phyloP scores from a whole-genome alignment of 2,329 filamentous ascomycete species.

The Dissoconium aciculare region DNA sequence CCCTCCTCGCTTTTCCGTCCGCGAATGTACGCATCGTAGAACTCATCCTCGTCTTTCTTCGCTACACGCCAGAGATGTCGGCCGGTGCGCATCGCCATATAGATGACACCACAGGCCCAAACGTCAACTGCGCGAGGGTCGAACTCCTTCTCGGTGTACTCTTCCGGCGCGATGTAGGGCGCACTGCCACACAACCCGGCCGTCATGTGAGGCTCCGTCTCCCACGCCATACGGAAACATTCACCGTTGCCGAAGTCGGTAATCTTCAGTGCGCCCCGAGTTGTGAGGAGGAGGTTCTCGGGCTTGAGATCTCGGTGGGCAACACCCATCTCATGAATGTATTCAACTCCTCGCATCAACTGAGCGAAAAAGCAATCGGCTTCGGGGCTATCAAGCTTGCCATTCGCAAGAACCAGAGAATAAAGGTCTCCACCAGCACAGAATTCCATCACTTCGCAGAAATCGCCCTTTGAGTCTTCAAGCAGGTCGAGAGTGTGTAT shows the following conservation, averaged over 20 bases:
- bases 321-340: slow-evolving; percentile 98
- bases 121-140: slow-evolving; percentile 95
- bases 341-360: slow-evolving; percentile 96
- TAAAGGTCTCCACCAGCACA: slow-evolving; percentile 94
- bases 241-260: slow-evolving; percentile 98
- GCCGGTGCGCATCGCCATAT: slow-evolving; percentile 98
- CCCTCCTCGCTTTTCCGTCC: slow-evolving; percentile 88
- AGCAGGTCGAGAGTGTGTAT: slow-evolving; percentile 94
- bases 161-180: slow-evolving; percentile 93
- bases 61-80: slow-evolving; percentile 94
- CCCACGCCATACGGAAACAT: slow-evolving; percentile 99
- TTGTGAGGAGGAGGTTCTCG: slow-evolving; percentile 87
- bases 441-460: slow-evolving; percentile 99
- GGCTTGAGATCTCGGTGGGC: slow-evolving; percentile 94
- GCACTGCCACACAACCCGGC: slow-evolving; percentile 91
- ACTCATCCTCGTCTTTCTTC: slow-evolving; percentile 92
- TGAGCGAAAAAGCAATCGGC: slow-evolving; percentile 99
- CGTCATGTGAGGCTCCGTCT: slow-evolving; percentile 96
- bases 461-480: slow-evolving; percentile 91
- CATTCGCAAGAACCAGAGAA: slow-evolving; percentile 76
- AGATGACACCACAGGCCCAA: slow-evolving; percentile 97
- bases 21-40: slow-evolving; percentile 86
- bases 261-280: slow-evolving; percentile 85
- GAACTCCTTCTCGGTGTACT: slow-evolving; percentile 90
- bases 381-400: slow-evolving; percentile 80